These are phyloP conservation scores for Metarhizium robertsii DNA, from an alignment of 2,329 filamentous ascomycete species.

Conservation along the genomic window DNA sequence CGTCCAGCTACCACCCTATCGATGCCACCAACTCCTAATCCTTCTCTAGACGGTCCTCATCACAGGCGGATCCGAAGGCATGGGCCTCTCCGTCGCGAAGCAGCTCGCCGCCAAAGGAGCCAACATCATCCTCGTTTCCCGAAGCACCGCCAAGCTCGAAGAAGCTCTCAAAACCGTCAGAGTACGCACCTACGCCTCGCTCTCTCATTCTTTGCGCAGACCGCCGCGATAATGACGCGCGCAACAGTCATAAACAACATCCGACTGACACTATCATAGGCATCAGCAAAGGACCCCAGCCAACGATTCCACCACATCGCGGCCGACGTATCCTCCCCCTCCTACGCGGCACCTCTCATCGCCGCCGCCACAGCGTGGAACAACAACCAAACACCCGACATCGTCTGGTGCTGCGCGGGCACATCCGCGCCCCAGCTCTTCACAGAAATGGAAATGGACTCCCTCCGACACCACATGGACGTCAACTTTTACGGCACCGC, in stretches of 20 bases:
- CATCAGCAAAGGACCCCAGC: constrained; percentile 53
- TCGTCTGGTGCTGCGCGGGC: constrained; percentile 89
- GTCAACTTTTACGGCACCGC: constrained; percentile 82
- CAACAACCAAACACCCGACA: constrained; percentile 59
- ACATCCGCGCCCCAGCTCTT: constrained; percentile 66
- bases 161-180: constrained; percentile 56
- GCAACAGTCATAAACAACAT: not conserved
- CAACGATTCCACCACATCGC: constrained; percentile 80
- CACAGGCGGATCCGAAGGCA: constrained; percentile 87
- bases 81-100: constrained; percentile 69
- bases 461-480: constrained; percentile 73
- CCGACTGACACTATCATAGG: constrained; percentile 29
- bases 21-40: constrained; percentile 6
- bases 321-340: constrained; percentile 66
- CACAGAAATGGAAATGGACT: constrained; percentile 59
- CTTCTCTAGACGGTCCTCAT: constrained; percentile 65
- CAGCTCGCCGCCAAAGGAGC: constrained; percentile 76
- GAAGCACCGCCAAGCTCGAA: constrained; percentile 66
- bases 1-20: not conserved
- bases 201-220: not conserved
- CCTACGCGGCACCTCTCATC: constrained; percentile 63
- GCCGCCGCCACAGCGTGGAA: constrained; percentile 73
- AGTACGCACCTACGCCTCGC: constrained; percentile 28
- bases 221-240: not conserved
- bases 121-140: constrained; percentile 76